Conservation (phyloP, 2,329 filamentous ascomycete genomes). For the Fusarium fujikuroi region DNA sequence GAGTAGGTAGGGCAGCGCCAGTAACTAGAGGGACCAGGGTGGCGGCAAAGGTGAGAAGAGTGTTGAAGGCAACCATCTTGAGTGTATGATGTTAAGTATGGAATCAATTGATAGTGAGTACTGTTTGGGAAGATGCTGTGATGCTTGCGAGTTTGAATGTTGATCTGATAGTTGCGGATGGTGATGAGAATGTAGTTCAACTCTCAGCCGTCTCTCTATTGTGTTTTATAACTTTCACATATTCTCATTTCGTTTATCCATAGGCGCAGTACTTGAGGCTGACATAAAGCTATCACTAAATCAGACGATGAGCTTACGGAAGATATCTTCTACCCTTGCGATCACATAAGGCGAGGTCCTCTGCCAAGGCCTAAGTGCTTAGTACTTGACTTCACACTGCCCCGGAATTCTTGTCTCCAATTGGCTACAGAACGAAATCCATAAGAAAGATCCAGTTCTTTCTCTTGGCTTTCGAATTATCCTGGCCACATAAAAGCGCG, state of each 20-base stretch:
- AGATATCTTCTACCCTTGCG: neutral
- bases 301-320: neutral
- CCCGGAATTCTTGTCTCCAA: neutral
- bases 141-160: no score
- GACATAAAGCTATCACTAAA: neutral
- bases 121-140: fast-evolving
- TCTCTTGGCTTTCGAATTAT: neutral
- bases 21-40: fast-evolving
- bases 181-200: neutral
- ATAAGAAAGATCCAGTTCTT: neutral
- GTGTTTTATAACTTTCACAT: neutral
- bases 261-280: fast-evolving
- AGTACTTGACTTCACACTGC: neutral
- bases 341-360: neutral
- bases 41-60: neutral
- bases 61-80: neutral
- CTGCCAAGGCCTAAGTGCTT: neutral
- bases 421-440: neutral
- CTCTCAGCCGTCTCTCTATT: fast-evolving
- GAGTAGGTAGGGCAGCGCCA: neutral
- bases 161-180: neutral
- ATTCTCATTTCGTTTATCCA: fast-evolving
- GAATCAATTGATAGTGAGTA: fast-evolving
- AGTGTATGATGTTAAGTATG: fast-evolving
- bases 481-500: neutral